Percentiles rank a stretch among this genome's conserved stretches.
Evolutionary conservation across 2,329 filamentous ascomycete genomes (phyloP).

Genomic region (Colletotrichum sublineola): DNA sequence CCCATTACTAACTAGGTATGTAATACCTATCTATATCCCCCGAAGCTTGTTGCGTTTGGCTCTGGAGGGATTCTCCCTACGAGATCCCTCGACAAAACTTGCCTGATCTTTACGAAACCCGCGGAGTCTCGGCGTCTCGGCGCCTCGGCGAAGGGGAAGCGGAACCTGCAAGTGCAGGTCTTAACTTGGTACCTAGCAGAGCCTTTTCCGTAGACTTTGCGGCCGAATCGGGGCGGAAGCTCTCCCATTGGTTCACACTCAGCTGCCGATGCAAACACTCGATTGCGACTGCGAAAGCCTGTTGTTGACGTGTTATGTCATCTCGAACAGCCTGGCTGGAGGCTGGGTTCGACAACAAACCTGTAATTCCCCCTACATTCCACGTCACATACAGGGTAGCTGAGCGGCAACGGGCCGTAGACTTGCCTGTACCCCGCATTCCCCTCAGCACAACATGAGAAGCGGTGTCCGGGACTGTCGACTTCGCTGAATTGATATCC

Average conservation of each 20-base stretch:
- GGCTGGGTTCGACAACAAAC: neutral
- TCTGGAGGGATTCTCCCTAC: neutral
- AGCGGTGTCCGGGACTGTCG: conserved; percentile 11
- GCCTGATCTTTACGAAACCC: neutral
- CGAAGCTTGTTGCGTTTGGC: neutral
- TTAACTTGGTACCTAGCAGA: too few relatives aligned
- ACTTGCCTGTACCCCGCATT: neutral
- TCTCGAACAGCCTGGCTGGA: neutral
- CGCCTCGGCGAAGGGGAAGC: too few relatives aligned
- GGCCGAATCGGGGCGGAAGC: neutral
- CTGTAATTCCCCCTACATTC: neutral
- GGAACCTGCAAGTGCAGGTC: neutral
- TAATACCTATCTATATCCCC: neutral
- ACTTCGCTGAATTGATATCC: conserved; percentile 29
- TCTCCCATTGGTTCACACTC: neutral
- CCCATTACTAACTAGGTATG: neutral
- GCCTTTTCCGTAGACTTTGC: neutral
- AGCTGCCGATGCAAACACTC: neutral
- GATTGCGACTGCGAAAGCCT: neutral
- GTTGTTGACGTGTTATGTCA: neutral
- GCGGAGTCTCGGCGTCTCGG: neutral
- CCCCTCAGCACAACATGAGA: neutral
- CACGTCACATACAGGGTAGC: neutral
- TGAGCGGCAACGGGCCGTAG: neutral
- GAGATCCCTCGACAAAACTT: neutral